Conservation (phyloP, 2,329 filamentous ascomycete species). For the Didymella sp. region DNA sequence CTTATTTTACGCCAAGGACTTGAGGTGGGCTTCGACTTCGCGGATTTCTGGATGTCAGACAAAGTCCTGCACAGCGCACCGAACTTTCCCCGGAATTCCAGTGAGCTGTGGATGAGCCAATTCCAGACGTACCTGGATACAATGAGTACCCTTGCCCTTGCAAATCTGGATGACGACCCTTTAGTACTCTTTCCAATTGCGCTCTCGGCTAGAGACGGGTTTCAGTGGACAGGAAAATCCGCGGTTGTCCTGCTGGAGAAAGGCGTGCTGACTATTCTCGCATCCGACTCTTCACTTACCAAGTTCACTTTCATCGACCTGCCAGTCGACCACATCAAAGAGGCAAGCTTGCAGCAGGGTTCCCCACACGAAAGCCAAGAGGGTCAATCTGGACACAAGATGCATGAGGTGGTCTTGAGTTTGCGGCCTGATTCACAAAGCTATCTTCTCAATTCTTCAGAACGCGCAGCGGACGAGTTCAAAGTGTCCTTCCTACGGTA, state of each 20-base stretch:
- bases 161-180: constrained; percentile 19
- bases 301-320: constrained; percentile 39
- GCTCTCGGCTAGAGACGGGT: constrained; percentile 31
- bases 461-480: constrained; percentile 26
- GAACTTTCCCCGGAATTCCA: constrained; percentile 31
- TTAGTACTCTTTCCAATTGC: constrained; percentile 33
- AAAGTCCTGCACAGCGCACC: constrained; percentile 30
- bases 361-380: constrained; percentile 16
- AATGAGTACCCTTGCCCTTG: constrained; percentile 26
- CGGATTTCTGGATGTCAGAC: constrained; percentile 38
- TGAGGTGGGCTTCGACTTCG: constrained; percentile 29
- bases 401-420: constrained; percentile 10
- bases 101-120: constrained; percentile 33
- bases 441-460: constrained; percentile 34
- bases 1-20: constrained; percentile 39
- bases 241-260: constrained; percentile 29
- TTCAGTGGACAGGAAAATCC: constrained; percentile 28
- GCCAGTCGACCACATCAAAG: constrained; percentile 32
- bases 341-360: constrained; percentile 11
- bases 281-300: constrained; percentile 23
- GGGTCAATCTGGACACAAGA: constrained; percentile 10
- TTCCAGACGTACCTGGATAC: constrained; percentile 42
- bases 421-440: constrained; percentile 20
- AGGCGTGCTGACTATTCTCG: constrained; percentile 32
- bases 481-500: constrained; percentile 30